Conservation (phyloP, 164 flowering plant genomes). For the Aristolochia fimbriata region DNA sequence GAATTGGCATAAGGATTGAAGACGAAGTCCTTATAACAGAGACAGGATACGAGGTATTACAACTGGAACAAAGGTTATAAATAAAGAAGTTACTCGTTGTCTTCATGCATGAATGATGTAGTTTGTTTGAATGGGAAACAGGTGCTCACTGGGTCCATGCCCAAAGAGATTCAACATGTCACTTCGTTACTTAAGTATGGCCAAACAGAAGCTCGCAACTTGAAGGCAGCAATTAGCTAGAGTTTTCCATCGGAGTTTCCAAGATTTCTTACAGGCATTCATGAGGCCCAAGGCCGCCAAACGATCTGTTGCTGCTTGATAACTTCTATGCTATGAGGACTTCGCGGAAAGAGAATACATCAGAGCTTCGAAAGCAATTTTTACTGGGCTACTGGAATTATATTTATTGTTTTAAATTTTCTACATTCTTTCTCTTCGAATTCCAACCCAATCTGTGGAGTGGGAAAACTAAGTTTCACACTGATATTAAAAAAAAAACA, state of each 20-base stretch:
- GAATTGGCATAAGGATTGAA: constrained; percentile 91
- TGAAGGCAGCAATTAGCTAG: constrained; percentile 27
- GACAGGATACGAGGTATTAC: constrained; percentile 65
- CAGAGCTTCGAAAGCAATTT: too few species aligned
- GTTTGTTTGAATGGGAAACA: constrained; percentile 16
- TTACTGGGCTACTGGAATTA: too few species aligned
- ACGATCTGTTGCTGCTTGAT: too few species aligned
- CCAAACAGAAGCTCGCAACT: constrained; percentile 17
- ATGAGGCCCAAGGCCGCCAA: neutral
- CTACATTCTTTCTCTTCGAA: too few species aligned
- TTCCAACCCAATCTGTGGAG: too few species aligned
- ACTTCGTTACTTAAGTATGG: constrained; percentile 54
- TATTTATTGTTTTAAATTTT: too few species aligned
- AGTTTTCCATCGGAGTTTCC: neutral
- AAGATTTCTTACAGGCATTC: neutral
- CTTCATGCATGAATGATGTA: neutral
- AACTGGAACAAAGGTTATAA: neutral
- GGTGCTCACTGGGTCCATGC: constrained; percentile 94
- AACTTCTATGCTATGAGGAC: too few species aligned
- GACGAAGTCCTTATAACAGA: constrained; percentile 94
- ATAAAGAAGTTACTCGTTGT: neutral
- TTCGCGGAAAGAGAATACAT: too few species aligned
- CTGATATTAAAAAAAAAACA: too few species aligned
- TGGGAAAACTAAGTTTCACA: too few species aligned
- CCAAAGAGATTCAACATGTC: constrained; percentile 78